phyloP scores from a whole-genome alignment of 148 eudicot species.

The Fallopia convolvulus region DNA sequence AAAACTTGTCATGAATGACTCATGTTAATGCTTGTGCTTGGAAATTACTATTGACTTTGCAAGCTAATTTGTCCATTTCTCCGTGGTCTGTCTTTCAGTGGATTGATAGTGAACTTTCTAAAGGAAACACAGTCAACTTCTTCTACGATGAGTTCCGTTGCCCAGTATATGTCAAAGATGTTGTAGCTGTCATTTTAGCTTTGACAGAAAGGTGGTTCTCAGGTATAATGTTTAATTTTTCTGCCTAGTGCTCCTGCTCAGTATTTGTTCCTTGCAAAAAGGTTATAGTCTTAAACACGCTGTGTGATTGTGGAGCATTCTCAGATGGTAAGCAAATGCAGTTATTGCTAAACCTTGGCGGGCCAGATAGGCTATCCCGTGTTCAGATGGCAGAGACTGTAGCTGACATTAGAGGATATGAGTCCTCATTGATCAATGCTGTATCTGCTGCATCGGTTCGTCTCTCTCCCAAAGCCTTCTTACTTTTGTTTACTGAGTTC shows the following conservation, averaged over 20 bases:
- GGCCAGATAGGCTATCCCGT: slow-evolving; percentile 87
- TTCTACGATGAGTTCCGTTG: slow-evolving; percentile 86
- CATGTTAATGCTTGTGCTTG: neutral
- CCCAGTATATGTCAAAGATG: slow-evolving; percentile 82
- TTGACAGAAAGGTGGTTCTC: slow-evolving; percentile 58
- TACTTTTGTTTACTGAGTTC: neutral
- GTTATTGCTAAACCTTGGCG: slow-evolving; percentile 67
- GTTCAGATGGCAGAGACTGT: slow-evolving; percentile 86
- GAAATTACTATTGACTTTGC: neutral
- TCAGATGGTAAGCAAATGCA: slow-evolving; percentile 59
- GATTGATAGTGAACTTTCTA: slow-evolving; percentile 68
- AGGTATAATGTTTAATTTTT: slow-evolving; percentile 33
- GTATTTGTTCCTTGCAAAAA: slow-evolving; percentile 2
- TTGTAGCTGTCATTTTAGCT: slow-evolving; percentile 42
- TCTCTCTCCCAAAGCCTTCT: slow-evolving; percentile 8
- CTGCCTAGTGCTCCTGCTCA: neutral
- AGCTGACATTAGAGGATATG: slow-evolving; percentile 55
- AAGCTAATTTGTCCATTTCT: neutral
- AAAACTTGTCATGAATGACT: neutral
- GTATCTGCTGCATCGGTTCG: slow-evolving; percentile 83
- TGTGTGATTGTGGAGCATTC: neutral
- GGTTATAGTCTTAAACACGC: neutral
- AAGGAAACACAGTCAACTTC: slow-evolving; percentile 57
- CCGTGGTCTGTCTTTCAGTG: slow-evolving; percentile 39
- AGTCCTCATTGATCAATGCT: slow-evolving; percentile 54